phyloP scores from a whole-genome alignment of 2,329 filamentous ascomycete species.

The Exophiala bonariae region DNA sequence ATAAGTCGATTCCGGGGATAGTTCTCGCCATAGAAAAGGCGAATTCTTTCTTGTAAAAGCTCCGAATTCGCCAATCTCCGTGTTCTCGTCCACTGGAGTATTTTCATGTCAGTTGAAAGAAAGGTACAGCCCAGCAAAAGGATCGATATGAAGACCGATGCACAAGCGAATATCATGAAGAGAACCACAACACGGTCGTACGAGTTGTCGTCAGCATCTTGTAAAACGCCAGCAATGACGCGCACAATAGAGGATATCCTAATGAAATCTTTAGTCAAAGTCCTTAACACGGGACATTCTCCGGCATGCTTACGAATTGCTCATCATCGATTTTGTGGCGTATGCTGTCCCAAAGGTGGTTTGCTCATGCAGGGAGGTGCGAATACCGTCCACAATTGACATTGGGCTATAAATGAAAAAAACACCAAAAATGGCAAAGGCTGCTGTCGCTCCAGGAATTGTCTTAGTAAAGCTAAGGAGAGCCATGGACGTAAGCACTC shows the following conservation, averaged over 20 bases:
- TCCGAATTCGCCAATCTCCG: slow-evolving; percentile 49
- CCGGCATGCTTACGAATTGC: slow-evolving; percentile 52
- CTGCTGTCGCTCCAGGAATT: slow-evolving; percentile 55
- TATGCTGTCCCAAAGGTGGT: slow-evolving; percentile 63
- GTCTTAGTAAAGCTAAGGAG: slow-evolving; percentile 55
- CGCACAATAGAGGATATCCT: slow-evolving; percentile 62
- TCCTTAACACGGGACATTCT: background rate
- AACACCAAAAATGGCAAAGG: slow-evolving; percentile 61
- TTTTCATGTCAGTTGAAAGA: slow-evolving; percentile 44
- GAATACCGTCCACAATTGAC: slow-evolving; percentile 60
- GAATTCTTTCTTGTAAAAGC: slow-evolving; percentile 44
- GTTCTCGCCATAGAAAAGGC: slow-evolving; percentile 40
- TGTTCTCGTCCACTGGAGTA: slow-evolving; percentile 61
- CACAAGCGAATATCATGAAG: slow-evolving; percentile 55
- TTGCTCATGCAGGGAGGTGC: slow-evolving; percentile 61
- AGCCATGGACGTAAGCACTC: slow-evolving; percentile 56
- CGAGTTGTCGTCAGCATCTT: slow-evolving; percentile 57
- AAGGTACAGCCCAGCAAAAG: slow-evolving; percentile 42
- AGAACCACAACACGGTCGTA: slow-evolving; percentile 58
- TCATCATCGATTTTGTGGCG: slow-evolving; percentile 61
- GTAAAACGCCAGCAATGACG: slow-evolving; percentile 58
- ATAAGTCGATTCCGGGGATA: slow-evolving; percentile 42
- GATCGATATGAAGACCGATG: slow-evolving; percentile 48
- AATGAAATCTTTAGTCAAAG: too few species aligned
- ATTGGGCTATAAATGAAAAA: slow-evolving; percentile 58